phyloP scores from a whole-genome alignment of 1,139 yeast genomes.

The Hansenula lynferdii region DNA sequence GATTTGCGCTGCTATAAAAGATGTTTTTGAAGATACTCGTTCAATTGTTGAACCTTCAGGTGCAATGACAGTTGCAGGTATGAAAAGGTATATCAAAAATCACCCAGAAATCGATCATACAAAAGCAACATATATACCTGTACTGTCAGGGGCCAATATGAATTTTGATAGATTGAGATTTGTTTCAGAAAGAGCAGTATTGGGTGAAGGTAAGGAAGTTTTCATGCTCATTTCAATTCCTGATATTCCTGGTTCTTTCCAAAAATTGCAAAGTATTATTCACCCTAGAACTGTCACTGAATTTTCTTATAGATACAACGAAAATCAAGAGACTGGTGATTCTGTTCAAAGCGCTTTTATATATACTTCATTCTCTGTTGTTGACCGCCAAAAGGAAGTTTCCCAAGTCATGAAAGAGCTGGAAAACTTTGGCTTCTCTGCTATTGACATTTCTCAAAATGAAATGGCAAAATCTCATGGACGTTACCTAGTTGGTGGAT shows the following conservation, averaged over 20 bases:
- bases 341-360: slow-evolving; percentile 63
- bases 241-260: slow-evolving; percentile 87
- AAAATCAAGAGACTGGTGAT: slow-evolving; percentile 27
- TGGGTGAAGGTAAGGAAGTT: slow-evolving; percentile 97
- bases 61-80: slow-evolving; percentile 92
- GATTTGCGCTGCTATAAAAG: slow-evolving; percentile 96
- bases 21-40: slow-evolving; percentile 92
- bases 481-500: slow-evolving; percentile 92
- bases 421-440: slow-evolving; percentile 52
- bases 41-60: slow-evolving; percentile 96
- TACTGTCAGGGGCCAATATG: slow-evolving; percentile 96
- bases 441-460: slow-evolving; percentile 81
- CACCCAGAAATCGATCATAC: slow-evolving; percentile 70
- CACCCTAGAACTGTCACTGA: slow-evolving; percentile 91
- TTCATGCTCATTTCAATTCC: slow-evolving; percentile 89
- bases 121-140: slow-evolving; percentile 72
- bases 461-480: slow-evolving; percentile 97
- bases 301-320: slow-evolving; percentile 76
- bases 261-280: slow-evolving; percentile 64
- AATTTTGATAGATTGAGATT: slow-evolving; percentile 93
- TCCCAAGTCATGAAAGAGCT: slow-evolving; percentile 38
- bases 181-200: slow-evolving; percentile 96
- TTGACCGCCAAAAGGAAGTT: slow-evolving; percentile 59
- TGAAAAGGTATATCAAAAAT: slow-evolving; percentile 69
- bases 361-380: slow-evolving; percentile 82